These are phyloP conservation scores for Pseudognaphalium luteoalbum DNA, from an alignment of 129 eudicot species.

Conservation along the genomic window DNA sequence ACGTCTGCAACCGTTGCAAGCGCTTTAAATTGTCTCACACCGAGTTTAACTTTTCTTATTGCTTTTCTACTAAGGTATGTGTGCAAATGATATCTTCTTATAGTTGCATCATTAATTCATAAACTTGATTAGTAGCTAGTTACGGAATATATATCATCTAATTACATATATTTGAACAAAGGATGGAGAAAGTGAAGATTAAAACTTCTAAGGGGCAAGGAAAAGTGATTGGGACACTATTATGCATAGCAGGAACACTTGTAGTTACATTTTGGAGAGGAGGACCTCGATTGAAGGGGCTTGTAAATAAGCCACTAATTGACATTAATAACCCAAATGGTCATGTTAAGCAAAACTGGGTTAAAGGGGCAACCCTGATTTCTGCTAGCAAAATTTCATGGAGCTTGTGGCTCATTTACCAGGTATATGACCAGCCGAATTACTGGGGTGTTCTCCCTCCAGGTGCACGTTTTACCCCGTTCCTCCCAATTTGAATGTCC, in stretches of 20 bases:
- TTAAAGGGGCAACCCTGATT: conserved; percentile 34
- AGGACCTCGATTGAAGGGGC: conserved; percentile 21
- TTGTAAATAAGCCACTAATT: conserved; percentile 24
- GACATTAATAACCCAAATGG: conserved; percentile 6
- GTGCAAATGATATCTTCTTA: neutral
- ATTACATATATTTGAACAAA: neutral
- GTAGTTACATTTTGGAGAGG: conserved; percentile 30
- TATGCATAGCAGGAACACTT: conserved; percentile 30
- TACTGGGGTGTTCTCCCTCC: too few relatives aligned
- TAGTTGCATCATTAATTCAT: too few relatives aligned
- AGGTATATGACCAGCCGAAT: conserved; percentile 7
- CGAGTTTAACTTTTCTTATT: conserved; percentile 23
- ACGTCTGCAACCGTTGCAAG: conserved; percentile 34
- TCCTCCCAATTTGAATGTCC: too few relatives aligned
- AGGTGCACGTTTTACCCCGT: too few relatives aligned
- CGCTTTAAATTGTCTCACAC: conserved; percentile 27
- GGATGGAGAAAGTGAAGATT: conserved; percentile 32
- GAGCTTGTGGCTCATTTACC: conserved; percentile 33
- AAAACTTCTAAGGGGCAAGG: conserved; percentile 26
- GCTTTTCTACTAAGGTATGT: conserved; percentile 18
- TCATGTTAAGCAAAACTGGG: conserved; percentile 27
- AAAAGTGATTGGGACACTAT: conserved; percentile 25
- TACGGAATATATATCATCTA: neutral
- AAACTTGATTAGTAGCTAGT: too few relatives aligned
- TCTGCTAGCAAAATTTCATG: conserved; percentile 22